phyloP scores from a whole-genome alignment of 352 stramenopile species.

The Globisporangium spinosum region DNA sequence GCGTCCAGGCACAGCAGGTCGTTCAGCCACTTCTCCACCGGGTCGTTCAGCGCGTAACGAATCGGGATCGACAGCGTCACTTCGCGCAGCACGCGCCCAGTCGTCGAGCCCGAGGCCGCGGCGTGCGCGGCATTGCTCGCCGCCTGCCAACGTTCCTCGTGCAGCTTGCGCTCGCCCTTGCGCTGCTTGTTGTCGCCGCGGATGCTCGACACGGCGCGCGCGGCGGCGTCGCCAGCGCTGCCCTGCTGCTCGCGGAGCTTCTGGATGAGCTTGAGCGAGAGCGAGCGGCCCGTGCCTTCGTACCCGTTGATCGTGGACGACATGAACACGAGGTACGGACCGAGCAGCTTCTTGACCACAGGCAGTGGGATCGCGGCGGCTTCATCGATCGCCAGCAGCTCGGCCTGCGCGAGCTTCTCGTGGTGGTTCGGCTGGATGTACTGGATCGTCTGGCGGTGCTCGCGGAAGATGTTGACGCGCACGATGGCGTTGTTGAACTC shows the following conservation, averaged over 20 bases:
- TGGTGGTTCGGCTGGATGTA: slow-evolving; percentile 95
- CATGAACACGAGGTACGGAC: slow-evolving; percentile 97
- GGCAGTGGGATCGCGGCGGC: slow-evolving; percentile 99
- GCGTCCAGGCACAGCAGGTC: slow-evolving; percentile 95
- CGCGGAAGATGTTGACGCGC: slow-evolving; percentile 96
- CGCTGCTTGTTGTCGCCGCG: slow-evolving; percentile 90
- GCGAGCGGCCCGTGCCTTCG: slow-evolving; percentile 97
- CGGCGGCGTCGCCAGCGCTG: slow-evolving; percentile 52
- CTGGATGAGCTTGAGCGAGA: slow-evolving; percentile 99
- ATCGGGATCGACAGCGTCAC: slow-evolving; percentile 97
- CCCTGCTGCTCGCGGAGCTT: slow-evolving; percentile 95
- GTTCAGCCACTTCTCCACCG: slow-evolving; percentile 98
- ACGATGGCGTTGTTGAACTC: slow-evolving; percentile 89
- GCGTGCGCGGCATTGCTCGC: slow-evolving; percentile 84
- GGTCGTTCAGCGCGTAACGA: slow-evolving; percentile 94
- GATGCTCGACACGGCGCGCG: slow-evolving; percentile 54
- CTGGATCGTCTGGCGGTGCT: slow-evolving; percentile 97
- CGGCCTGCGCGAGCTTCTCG: slow-evolving; percentile 95
- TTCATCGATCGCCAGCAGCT: slow-evolving; percentile 98
- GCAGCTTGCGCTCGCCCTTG: slow-evolving; percentile 95
- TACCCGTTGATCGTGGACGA: slow-evolving; percentile 99
- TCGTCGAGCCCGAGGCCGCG: slow-evolving; percentile 38
- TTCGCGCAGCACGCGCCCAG: slow-evolving; percentile 88
- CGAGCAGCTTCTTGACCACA: slow-evolving; percentile 94
- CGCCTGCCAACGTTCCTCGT: slow-evolving; percentile 95